phyloP scores from a whole-genome alignment of 495 filamentous ascomycete species.

The Penicillium pancosmium region DNA sequence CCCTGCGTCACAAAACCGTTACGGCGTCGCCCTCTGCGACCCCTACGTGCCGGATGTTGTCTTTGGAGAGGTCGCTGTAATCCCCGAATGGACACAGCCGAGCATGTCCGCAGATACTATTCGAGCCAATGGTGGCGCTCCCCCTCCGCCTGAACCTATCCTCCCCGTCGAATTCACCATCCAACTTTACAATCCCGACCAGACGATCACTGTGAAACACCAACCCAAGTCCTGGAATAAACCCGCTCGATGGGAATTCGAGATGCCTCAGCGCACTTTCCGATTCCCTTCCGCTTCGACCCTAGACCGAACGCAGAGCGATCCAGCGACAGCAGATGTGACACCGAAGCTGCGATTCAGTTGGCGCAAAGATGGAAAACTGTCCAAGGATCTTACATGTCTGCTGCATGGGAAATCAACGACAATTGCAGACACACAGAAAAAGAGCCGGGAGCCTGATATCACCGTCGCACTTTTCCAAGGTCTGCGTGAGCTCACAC shows the following conservation, averaged over 20 bases:
- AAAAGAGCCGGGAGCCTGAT: slow-evolving; percentile 86
- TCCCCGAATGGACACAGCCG: slow-evolving; percentile 82
- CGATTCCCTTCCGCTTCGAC: slow-evolving; percentile 72
- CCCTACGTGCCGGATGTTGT: slow-evolving; percentile 78
- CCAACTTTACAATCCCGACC: slow-evolving; percentile 94
- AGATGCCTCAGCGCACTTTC: slow-evolving; percentile 87
- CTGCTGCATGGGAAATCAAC: slow-evolving; percentile 76
- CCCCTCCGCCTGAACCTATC: slow-evolving; percentile 73
- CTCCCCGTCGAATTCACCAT: slow-evolving; percentile 78
- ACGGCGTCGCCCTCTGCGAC: slow-evolving; percentile 83
- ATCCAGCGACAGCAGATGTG: slow-evolving; percentile 65
- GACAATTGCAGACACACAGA: slow-evolving; percentile 58
- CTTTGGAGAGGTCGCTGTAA: slow-evolving; percentile 83
- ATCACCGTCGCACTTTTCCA: slow-evolving; percentile 86
- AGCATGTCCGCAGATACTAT: slow-evolving; percentile 78
- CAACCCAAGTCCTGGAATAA: slow-evolving; percentile 76
- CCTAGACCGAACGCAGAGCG: slow-evolving; percentile 73
- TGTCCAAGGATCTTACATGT: slow-evolving; percentile 83
- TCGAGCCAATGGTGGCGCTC: slow-evolving; percentile 67
- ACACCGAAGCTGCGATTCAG: slow-evolving; percentile 83
- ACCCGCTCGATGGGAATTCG: slow-evolving; percentile 84
- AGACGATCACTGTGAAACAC: slow-evolving; percentile 70
- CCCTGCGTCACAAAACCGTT: slow-evolving; percentile 75
- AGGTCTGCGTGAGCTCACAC: slow-evolving; percentile 68
- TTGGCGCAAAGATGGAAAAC: slow-evolving; percentile 88